Evolutionary conservation across 208 protist genomes (phyloP).

Genomic region (Leishmania mexicana): DNA sequence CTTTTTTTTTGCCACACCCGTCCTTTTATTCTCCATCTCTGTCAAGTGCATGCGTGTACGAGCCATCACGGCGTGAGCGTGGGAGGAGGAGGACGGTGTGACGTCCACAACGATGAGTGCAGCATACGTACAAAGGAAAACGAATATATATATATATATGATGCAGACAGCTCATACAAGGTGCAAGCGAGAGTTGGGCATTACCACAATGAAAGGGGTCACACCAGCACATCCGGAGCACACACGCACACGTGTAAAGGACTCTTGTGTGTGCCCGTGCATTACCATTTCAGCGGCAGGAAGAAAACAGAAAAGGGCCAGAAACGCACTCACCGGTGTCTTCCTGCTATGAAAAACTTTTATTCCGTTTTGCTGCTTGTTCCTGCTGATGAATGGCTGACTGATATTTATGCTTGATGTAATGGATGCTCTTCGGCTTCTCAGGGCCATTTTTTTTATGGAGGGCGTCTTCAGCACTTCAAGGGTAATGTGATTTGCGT

Average conservation of each 20-base stretch:
- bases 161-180: background rate
- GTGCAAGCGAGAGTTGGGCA: background rate
- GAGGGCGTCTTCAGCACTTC: background rate
- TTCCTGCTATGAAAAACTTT: no score
- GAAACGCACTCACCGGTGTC: background rate
- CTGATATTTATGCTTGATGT: background rate
- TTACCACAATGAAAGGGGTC: background rate
- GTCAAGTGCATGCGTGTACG: background rate
- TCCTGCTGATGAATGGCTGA: background rate
- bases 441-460: background rate
- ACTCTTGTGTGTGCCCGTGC: background rate
- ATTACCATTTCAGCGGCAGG: background rate
- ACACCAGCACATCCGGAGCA: background rate
- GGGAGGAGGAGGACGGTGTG: background rate
- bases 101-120: background rate
- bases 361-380: background rate
- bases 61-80: background rate
- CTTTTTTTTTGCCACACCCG: background rate
- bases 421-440: background rate
- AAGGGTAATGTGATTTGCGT: background rate
- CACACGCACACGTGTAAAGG: background rate
- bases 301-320: background rate
- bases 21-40: conserved; percentile 2
- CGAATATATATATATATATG: background rate
- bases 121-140: background rate